Percentiles rank a stretch among this genome's conserved stretches.
Conservation (phyloP, 495 filamentous ascomycete genomes). For the Hypoxylon fuscum region DNA sequence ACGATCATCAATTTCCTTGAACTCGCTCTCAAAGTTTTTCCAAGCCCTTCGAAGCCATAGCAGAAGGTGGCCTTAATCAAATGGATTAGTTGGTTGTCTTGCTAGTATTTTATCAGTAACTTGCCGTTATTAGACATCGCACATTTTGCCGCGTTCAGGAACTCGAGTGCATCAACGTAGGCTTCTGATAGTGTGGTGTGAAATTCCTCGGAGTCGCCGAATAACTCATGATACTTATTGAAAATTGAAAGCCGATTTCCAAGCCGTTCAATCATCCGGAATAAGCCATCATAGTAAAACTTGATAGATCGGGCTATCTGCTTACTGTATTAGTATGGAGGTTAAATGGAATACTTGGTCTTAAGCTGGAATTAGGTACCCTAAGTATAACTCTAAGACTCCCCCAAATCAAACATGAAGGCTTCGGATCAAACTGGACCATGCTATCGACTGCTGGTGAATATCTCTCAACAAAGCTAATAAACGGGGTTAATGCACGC, state of each 20-base stretch:
- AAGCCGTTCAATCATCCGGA: neutral
- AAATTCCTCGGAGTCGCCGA: neutral
- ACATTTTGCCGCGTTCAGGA: neutral
- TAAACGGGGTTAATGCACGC: neutral
- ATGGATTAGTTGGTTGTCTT: too few relatives aligned
- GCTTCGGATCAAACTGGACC: neutral
- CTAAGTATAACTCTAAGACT: neutral
- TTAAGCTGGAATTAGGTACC: neutral
- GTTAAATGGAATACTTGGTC: neutral
- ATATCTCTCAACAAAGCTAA: neutral
- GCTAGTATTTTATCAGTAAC: neutral
- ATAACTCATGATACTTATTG: neutral
- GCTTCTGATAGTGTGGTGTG: neutral
- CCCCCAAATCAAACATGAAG: neutral
- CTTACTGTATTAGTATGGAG: too few relatives aligned
- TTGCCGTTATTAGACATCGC: neutral
- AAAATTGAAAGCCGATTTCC: neutral
- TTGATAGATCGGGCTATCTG: too few relatives aligned
- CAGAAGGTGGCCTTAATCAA: too few relatives aligned
- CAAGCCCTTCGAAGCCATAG: neutral
- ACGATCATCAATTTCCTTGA: neutral
- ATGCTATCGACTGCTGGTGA: neutral
- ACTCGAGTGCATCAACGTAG: neutral
- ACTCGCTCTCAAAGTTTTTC: neutral
- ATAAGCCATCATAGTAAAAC: neutral